Evolutionary conservation across 345 rosid species (phyloP).

Genomic region (Eucalyptus sp.): DNA sequence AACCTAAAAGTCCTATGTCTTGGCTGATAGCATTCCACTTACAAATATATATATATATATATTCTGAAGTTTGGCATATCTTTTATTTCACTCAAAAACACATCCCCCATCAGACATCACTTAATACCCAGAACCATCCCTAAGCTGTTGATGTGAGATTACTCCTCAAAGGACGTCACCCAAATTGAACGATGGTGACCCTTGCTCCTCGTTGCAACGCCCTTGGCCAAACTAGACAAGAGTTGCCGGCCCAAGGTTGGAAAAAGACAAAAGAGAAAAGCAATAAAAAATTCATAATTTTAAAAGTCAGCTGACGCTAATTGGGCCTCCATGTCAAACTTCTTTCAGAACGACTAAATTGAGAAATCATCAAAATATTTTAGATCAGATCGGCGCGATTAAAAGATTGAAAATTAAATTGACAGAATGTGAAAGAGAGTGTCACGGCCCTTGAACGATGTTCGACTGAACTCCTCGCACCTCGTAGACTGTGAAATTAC

Average conservation of each 20-base stretch:
- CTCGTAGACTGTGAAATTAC: no score
- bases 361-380: rapidly evolving
- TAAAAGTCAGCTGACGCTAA: rapidly evolving
- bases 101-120: rapidly evolving
- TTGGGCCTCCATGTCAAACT: rapidly evolving
- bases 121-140: neutral
- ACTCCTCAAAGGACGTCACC: no score
- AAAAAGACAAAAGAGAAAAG: no score
- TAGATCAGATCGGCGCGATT: rapidly evolving
- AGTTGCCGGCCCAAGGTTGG: no score
- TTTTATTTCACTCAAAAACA: neutral
- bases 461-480: no score
- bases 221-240: no score
- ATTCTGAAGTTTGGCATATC: rapidly evolving
- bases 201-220: no score
- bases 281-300: no score
- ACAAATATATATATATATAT: no score
- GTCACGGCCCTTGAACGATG: neutral
- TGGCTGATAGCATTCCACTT: neutral
- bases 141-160: neutral
- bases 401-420: no score
- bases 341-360: rapidly evolving
- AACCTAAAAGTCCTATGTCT: neutral
- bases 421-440: no score
- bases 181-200: no score